Evolutionary conservation across 495 filamentous ascomycete genomes (phyloP), one percentile per base, ranked within the genome.

Genomic region (Entonaema liquescens): DNA sequence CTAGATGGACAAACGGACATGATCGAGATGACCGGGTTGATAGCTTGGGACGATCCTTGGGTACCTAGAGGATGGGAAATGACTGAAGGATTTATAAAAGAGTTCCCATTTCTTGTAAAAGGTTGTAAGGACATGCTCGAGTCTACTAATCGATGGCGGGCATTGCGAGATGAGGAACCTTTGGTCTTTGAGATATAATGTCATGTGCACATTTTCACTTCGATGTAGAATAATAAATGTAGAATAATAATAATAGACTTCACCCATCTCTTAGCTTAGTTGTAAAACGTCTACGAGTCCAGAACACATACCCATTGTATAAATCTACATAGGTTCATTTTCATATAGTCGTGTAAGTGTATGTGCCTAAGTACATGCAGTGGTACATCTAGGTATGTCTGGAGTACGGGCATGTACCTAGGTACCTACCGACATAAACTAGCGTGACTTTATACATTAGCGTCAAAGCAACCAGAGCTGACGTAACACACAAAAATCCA

Each of bases 21-120:
- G 40, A 57, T 71, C 2, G 55, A 74, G 62, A 6, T 59, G 12
- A 60, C 56, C 50, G 50, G 82, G 9, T 29, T 86, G 15, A 65
- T 86, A 40, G 79, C 84, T 11, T 86, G 84, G 84, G 79, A 82
- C 5, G 67, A 80, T 21, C 79, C 84, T 21, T 82, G 80, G 80
- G 70, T 79, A 38, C 50, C 74, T 0, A 65, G 52, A 0, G 78
- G 78, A n/a, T 86, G 83, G 84, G 84, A 85, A 65, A 62, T 83
- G 0, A 82, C 77, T 3, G 78, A 81, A 35, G 66, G 52, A 3
- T 85, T 86, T 50, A 47, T 74, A 40, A 62, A 36, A 21, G 83
- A 79, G 63, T 86, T 83, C 82, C 70, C 67, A 2, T 85, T 79
- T 65, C 62, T 83, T 25, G 44, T 86, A 2, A 72, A 67, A 23